Conservation (phyloP, 1,139 yeast species). For the Waltiozyma solani region DNA sequence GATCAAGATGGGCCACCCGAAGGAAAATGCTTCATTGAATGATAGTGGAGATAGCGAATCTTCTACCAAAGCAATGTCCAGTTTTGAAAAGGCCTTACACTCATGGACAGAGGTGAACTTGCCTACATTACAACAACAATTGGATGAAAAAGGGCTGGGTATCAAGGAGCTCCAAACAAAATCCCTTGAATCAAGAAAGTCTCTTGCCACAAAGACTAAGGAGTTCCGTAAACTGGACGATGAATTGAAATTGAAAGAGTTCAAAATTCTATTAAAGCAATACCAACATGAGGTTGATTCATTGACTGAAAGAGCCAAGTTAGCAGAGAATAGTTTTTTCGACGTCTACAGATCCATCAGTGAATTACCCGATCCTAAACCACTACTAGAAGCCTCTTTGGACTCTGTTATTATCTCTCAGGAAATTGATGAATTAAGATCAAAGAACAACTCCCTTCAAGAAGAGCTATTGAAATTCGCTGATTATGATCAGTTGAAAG, state of each 20-base stretch:
- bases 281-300: constrained; percentile 86
- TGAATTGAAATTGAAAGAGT: constrained; percentile 50
- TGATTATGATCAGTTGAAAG: constrained; percentile 71
- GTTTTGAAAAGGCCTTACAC: constrained; percentile 54
- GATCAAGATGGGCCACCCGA: no score
- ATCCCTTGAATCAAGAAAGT: constrained; percentile 62
- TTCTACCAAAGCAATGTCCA: neutral
- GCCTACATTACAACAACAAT: constrained; percentile 52
- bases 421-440: constrained; percentile 42
- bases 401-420: constrained; percentile 54
- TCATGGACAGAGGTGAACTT: constrained; percentile 73
- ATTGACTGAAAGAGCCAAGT: constrained; percentile 68
- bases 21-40: no score
- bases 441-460: constrained; percentile 45
- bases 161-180: constrained; percentile 61
- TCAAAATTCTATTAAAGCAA: constrained; percentile 61
- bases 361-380: constrained; percentile 91
- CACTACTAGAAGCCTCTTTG: constrained; percentile 62
- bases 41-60: no score
- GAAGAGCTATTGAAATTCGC: constrained; percentile 57
- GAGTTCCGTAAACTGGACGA: constrained; percentile 66
- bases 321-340: constrained; percentile 63
- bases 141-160: constrained; percentile 69
- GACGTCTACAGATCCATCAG: constrained; percentile 66
- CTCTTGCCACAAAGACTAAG: constrained; percentile 73